phyloP scores from a whole-genome alignment of 1,139 yeast genomes.

The Lodderomyces pseudojiufengensis region DNA sequence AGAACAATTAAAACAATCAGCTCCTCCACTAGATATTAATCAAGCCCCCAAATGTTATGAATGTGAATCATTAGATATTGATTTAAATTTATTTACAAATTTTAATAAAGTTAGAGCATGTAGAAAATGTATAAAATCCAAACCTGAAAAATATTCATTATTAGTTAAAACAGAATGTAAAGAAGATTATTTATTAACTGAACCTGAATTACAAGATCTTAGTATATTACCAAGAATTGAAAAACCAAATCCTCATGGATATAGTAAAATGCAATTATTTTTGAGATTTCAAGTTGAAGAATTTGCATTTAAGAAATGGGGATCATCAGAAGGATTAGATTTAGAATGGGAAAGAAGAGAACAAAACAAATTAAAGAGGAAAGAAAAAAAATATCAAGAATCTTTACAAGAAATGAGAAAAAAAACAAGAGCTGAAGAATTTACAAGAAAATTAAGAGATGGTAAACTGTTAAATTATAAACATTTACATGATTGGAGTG shows the following conservation, averaged over 20 bases:
- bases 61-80: slow-evolving; percentile 76
- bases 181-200: slow-evolving; percentile 88
- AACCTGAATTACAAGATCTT: slow-evolving; percentile 79
- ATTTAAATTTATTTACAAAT: slow-evolving; percentile 62
- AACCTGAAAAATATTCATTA: slow-evolving; percentile 85
- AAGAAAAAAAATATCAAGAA: slow-evolving; percentile 74
- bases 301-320: slow-evolving; percentile 94
- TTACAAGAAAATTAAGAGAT: slow-evolving; percentile 63
- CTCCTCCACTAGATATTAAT: slow-evolving; percentile 70
- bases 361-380: slow-evolving; percentile 61
- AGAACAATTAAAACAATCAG: slow-evolving; percentile 46
- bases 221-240: slow-evolving; percentile 71
- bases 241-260: slow-evolving; percentile 94
- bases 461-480: slow-evolving; percentile 47
- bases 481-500: slow-evolving; percentile 82
- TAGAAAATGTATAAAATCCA: slow-evolving; percentile 62
- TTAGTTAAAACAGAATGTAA: slow-evolving; percentile 93
- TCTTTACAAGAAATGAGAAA: slow-evolving; percentile 82
- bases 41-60: slow-evolving; percentile 78
- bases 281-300: slow-evolving; percentile 87
- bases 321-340: slow-evolving; percentile 82
- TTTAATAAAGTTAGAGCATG: slow-evolving; percentile 74
- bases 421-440: slow-evolving; percentile 89
- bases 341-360: slow-evolving; percentile 89
- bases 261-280: slow-evolving; percentile 88